phyloP scores from a whole-genome alignment of 257 asterid species.

The Fraxinus excelsior region DNA sequence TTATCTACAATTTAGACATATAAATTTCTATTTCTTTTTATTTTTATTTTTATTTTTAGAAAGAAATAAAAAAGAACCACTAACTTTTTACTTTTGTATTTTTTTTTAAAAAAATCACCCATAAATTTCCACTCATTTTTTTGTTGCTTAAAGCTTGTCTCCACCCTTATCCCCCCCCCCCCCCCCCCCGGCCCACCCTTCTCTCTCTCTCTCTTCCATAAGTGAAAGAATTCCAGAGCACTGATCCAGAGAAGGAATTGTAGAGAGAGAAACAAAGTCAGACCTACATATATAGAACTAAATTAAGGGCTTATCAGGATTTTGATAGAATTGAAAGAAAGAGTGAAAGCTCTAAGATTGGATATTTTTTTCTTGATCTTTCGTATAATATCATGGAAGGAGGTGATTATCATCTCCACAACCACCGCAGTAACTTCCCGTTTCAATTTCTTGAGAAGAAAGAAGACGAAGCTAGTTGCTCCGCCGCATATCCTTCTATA shows the following conservation, averaged over 20 bases:
- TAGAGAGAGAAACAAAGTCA: not conserved
- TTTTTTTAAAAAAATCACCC: constrained; percentile 73
- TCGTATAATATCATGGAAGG: constrained; percentile 68
- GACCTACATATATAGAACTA: constrained; percentile 30
- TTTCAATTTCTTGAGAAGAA: constrained; percentile 87
- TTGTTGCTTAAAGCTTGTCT: constrained; percentile 79
- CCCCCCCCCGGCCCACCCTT: constrained; percentile 7
- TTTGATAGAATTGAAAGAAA: not conserved
- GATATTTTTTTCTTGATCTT: not conserved
- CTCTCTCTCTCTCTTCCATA: constrained; percentile 16
- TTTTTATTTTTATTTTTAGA: constrained; percentile 41
- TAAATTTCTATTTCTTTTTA: constrained; percentile 16
- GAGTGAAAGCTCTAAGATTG: too few species aligned
- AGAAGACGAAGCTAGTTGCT: constrained; percentile 39
- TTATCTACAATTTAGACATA: too few species aligned
- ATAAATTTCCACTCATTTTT: constrained; percentile 93
- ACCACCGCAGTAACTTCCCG: constrained; percentile 62
- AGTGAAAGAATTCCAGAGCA: constrained; percentile 24
- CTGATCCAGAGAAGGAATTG: constrained; percentile 21
- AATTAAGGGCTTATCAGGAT: constrained; percentile 18
- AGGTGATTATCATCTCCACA: constrained; percentile 69
- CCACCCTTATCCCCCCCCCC: constrained; percentile 43
- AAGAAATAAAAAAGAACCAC: constrained; percentile 28
- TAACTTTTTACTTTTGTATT: constrained; percentile 29
- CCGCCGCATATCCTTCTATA: constrained; percentile 40